A percentile compares a stretch with the other conserved stretches of the same genome.
phyloP scores from a whole-genome alignment of 2,329 filamentous ascomycete genomes.

The Alternaria triticimaculans region DNA sequence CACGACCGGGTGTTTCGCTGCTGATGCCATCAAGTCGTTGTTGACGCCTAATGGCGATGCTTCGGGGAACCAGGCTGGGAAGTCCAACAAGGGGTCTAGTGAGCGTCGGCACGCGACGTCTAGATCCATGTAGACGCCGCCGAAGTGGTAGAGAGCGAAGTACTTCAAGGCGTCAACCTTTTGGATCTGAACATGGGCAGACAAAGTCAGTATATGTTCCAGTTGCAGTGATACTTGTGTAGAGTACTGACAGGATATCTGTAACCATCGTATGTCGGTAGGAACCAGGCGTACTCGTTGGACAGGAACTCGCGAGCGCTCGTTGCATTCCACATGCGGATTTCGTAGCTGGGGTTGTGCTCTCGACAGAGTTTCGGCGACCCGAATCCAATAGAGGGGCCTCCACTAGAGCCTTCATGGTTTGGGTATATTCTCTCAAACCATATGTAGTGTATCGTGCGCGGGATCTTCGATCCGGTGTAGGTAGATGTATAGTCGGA shows the following conservation, averaged over 20 bases:
- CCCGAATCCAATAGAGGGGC: conserved; percentile 13
- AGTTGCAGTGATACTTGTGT: no score
- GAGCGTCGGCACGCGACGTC: conserved; percentile 29
- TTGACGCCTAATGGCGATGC: conserved; percentile 29
- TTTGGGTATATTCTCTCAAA: conserved; percentile 20
- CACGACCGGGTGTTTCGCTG: conserved; percentile 28
- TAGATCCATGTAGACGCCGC: conserved; percentile 37
- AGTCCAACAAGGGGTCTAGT: conserved; percentile 25
- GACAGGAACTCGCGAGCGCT: conserved; percentile 20
- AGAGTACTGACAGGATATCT: conserved; percentile 12
- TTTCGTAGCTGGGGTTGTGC: conserved; percentile 24
- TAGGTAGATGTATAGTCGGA: conserved; percentile 18
- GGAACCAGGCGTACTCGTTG: conserved; percentile 26
- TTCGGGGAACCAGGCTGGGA: conserved; percentile 28
- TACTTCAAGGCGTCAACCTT: conserved; percentile 36
- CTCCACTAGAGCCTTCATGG: conserved; percentile 10
- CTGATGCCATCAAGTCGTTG: conserved; percentile 31
- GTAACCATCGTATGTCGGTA: conserved; percentile 31
- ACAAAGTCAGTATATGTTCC: not conserved
- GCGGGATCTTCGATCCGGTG: conserved; percentile 10
- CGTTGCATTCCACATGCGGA: conserved; percentile 28
- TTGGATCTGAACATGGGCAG: conserved; percentile 16
- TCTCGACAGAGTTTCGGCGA: conserved; percentile 23
- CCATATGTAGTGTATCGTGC: conserved; percentile 25
- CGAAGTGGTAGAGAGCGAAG: conserved; percentile 31